Evolutionary conservation across 2,329 filamentous ascomycete species (phyloP), one percentile per base, ranked within the genome.

Genomic region (Curvularia hawaiiensis): DNA sequence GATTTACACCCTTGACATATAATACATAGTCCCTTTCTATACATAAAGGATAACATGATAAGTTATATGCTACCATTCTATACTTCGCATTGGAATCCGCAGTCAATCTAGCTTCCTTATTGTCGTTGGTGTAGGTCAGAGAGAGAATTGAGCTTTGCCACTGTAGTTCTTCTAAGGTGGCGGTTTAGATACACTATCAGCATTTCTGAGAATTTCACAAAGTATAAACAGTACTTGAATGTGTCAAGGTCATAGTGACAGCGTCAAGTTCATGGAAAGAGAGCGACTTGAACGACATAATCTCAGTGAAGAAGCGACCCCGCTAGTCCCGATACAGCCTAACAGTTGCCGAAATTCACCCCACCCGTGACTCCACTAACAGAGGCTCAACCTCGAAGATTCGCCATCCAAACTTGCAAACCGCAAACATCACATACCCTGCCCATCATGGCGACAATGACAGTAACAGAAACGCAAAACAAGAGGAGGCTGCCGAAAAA

Each of bases 401-500:
- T 64, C 62, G 58, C 59, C 61, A 59, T 65, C 62, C 35, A 56
- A 50, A 66, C 62, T 54, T 49, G 30, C 56, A 40, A 50, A 31
- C 53, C 44, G 28, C 44, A 53, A 52, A 52, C 35, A 48, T 28
- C 24, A 47, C 50, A 56, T 49, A 52, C 16, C 31, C 33, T 43
- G 39, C 45, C 45, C 54, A 82, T 77, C 60, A 87, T 90, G 83
- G 87, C 89, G 64, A 88, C 85, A 40, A 82, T 85, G 73, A 90
- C 85, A 35, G 78, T 85, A 70, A 85, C 83, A 54, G 78, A 83
- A 59, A 74, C 75, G 3, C 68, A 67, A 62, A 71, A 79, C 14
- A 80, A 82, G 66, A 80, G 82, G 64, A 83, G 83, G 60, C 74
- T 84, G 30, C 83, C 87, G 68, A 95, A 91, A 77, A 89, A 86